Percentiles rank a stretch among this genome's conserved stretches.
phyloP scores from a whole-genome alignment of 2,329 filamentous ascomycete species.

The Pseudogymnoascus sp. region DNA sequence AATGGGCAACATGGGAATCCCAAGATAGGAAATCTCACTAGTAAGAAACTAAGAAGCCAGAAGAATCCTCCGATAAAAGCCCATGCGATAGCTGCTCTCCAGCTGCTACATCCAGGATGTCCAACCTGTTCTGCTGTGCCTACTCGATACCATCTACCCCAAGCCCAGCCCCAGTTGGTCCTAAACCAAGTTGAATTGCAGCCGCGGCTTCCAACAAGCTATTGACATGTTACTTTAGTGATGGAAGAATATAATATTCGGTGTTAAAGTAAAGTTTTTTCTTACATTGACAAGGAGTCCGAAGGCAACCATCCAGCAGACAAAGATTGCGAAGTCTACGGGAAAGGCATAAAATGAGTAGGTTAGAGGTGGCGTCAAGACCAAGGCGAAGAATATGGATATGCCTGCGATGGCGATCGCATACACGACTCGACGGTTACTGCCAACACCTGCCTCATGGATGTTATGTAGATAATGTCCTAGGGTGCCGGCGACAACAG shows the following conservation, averaged over 20 bases:
- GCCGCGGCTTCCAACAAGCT: background rate
- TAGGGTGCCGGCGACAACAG: slow-evolving; percentile 5
- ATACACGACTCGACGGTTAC: background rate
- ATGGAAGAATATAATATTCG: background rate
- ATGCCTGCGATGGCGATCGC: slow-evolving; percentile 4
- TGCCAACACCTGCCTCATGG: background rate
- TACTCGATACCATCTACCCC: background rate
- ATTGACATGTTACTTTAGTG: background rate
- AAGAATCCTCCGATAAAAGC: background rate
- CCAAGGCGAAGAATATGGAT: background rate
- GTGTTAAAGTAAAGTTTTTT: background rate
- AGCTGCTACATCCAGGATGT: background rate
- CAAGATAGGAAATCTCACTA: too few species aligned
- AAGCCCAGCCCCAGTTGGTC: background rate
- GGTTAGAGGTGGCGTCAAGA: slow-evolving; percentile 1
- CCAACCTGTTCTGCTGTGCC: background rate
- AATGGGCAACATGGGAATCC: too few species aligned
- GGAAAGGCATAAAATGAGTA: slow-evolving; percentile 1
- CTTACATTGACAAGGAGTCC: slow-evolving; percentile 3
- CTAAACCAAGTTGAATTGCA: slow-evolving; percentile 9
- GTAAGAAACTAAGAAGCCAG: too few species aligned
- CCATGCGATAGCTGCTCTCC: background rate
- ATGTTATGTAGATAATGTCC: slow-evolving; percentile 5
- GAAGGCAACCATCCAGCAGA: slow-evolving; percentile 10
- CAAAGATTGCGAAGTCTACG: slow-evolving; percentile 4